These are phyloP conservation scores for Bipolaris cookei DNA, from an alignment of 2,329 filamentous ascomycete species.

Conservation along the genomic window DNA sequence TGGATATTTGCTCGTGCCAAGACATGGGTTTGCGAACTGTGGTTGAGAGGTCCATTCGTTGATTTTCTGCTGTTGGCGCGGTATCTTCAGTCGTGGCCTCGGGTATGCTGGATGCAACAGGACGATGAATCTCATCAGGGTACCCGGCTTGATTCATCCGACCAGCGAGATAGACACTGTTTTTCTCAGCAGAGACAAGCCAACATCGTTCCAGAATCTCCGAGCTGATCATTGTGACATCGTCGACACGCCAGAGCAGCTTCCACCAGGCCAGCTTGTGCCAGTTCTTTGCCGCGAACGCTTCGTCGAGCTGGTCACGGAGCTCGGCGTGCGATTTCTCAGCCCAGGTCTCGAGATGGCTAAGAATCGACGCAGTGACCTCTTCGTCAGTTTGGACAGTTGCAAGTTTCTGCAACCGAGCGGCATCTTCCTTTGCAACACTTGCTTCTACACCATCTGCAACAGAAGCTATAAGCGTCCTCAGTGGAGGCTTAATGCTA, in stretches of 20 bases:
- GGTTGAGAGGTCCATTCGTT: slow-evolving; percentile 32
- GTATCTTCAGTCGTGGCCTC: slow-evolving; percentile 26
- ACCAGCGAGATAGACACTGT: slow-evolving; percentile 82
- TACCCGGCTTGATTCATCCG: slow-evolving; percentile 71
- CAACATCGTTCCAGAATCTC: slow-evolving; percentile 80
- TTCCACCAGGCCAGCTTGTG: slow-evolving; percentile 89
- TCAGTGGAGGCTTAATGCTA: slow-evolving; percentile 69
- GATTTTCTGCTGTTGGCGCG: slow-evolving; percentile 26
- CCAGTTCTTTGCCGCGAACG: slow-evolving; percentile 79
- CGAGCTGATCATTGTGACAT: slow-evolving; percentile 81
- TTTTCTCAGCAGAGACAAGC: slow-evolving; percentile 77
- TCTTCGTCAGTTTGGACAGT: slow-evolving; percentile 51
- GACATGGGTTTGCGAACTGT: slow-evolving; percentile 48
- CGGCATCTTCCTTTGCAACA: slow-evolving; percentile 59
- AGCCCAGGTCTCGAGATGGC: slow-evolving; percentile 73
- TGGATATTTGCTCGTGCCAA: slow-evolving; percentile 78
- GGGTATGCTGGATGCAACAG: slow-evolving; percentile 13
- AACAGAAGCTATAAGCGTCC: slow-evolving; percentile 70
- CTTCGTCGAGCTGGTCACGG: slow-evolving; percentile 76
- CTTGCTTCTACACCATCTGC: slow-evolving; percentile 61
- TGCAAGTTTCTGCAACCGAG: slow-evolving; percentile 44
- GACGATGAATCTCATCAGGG: slow-evolving; percentile 30
- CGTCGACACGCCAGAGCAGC: slow-evolving; percentile 91
- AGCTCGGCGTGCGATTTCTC: slow-evolving; percentile 83
- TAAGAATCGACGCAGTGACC: slow-evolving; percentile 60